Evolutionary conservation across 805 yeast genomes (phyloP).

Genomic region (Dipodascopsis tothii): DNA sequence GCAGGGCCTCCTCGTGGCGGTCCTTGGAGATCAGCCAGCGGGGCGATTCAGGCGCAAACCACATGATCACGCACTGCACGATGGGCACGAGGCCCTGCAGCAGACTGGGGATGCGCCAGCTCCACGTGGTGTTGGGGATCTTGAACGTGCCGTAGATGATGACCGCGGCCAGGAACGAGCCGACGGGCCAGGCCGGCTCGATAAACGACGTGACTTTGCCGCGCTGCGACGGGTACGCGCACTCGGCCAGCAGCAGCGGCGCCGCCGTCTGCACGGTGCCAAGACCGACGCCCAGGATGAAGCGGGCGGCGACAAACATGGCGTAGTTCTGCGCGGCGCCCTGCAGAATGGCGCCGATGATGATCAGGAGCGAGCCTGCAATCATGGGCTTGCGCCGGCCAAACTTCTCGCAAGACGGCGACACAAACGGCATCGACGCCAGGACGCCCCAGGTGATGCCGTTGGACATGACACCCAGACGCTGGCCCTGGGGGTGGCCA

Average conservation of each 20-base stretch:
- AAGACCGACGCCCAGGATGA: slow-evolving; percentile 6
- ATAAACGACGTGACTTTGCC: slow-evolving; percentile 5
- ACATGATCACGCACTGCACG: slow-evolving; percentile 41
- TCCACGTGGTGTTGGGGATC: slow-evolving; percentile 30
- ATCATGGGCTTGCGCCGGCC: slow-evolving; percentile 34
- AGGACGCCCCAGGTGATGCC: slow-evolving; percentile 40
- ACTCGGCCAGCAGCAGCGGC: slow-evolving; percentile 6
- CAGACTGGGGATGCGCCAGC: slow-evolving; percentile 51
- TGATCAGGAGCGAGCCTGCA: slow-evolving; percentile 4
- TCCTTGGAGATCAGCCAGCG: slow-evolving; percentile 39
- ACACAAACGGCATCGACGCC: no score
- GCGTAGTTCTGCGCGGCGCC: slow-evolving; percentile 5
- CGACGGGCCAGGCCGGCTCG: slow-evolving; percentile 28
- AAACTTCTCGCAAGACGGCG: slow-evolving; percentile 30
- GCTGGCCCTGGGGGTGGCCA: slow-evolving; percentile 34
- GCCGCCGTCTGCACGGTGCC: slow-evolving; percentile 1
- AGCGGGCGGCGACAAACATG: slow-evolving; percentile 11
- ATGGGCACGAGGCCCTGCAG: slow-evolving; percentile 45
- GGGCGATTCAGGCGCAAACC: slow-evolving; percentile 43
- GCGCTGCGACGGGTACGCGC: slow-evolving; percentile 9
- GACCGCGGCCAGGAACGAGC: slow-evolving; percentile 46
- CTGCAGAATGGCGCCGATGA: slow-evolving; percentile 6
- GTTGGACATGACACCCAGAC: slow-evolving; percentile 37
- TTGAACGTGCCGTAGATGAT: slow-evolving; percentile 41
- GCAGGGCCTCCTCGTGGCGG: slow-evolving; percentile 33